Evolutionary conservation across 2,329 filamentous ascomycete species (phyloP).

Genomic region (Exophiala oligosperma): DNA sequence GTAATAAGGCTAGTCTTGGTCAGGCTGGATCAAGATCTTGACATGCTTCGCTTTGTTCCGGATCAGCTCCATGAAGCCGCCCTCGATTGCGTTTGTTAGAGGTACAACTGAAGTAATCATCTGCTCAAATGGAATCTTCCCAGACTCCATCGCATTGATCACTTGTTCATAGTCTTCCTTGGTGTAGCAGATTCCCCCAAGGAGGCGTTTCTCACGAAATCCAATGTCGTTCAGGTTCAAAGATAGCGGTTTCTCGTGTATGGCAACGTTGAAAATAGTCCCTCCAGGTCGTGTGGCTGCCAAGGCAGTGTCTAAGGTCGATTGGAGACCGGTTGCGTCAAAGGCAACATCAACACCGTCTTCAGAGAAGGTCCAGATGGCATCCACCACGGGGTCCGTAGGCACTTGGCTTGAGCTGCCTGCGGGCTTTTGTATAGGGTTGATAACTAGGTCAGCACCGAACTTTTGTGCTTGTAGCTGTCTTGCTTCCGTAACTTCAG

Average conservation of each 20-base stretch:
- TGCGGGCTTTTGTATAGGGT: conserved; percentile 36
- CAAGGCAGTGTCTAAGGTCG: conserved; percentile 49
- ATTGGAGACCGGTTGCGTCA: conserved; percentile 54
- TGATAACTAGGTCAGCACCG: conserved; percentile 51
- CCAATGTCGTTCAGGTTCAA: conserved; percentile 52
- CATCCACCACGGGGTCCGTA: neutral
- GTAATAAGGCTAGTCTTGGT: neutral
- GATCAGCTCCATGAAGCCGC: conserved; percentile 58
- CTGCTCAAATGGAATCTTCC: conserved; percentile 31
- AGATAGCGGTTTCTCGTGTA: conserved; percentile 52
- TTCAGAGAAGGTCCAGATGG: neutral
- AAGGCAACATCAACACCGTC: conserved; percentile 52
- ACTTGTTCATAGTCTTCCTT: conserved; percentile 41
- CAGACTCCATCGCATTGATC: too few relatives aligned
- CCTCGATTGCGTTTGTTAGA: conserved; percentile 57
- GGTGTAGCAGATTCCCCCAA: conserved; percentile 36
- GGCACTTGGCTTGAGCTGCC: neutral
- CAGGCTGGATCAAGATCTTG: conserved; percentile 55
- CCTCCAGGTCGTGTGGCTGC: conserved; percentile 49
- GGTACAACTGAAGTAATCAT: conserved; percentile 63
- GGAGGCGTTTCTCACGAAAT: conserved; percentile 47
- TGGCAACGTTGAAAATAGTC: conserved; percentile 55
- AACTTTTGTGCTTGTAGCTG: conserved; percentile 51
- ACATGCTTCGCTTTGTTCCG: conserved; percentile 62
- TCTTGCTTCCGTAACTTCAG: conserved; percentile 40